Evolutionary conservation across 257 asterid species (phyloP).

Genomic region (Petunia axillaris): DNA sequence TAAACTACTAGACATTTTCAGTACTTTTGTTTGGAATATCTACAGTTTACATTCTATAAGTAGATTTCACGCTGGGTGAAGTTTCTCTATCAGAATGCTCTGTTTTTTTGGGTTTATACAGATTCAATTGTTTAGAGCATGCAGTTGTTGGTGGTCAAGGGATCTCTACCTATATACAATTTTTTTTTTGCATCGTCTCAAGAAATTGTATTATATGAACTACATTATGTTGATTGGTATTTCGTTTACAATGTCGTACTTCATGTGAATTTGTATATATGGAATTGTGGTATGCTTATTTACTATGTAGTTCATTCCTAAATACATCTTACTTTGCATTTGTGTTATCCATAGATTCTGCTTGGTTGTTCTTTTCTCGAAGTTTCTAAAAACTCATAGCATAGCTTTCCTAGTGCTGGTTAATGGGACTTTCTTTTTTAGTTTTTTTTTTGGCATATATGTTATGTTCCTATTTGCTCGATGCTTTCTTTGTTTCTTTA

Average conservation of each 20-base stretch:
- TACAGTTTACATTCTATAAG: too few species aligned
- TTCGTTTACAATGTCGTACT: background rate
- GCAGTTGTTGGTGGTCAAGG: too few species aligned
- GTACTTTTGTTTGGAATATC: too few species aligned
- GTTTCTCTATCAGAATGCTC: too few species aligned
- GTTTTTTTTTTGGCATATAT: background rate
- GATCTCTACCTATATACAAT: background rate
- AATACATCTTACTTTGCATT: background rate
- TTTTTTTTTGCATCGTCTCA: background rate
- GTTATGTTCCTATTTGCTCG: background rate
- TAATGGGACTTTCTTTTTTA: background rate
- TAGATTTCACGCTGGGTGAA: too few species aligned
- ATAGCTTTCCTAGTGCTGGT: background rate
- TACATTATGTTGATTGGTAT: too few species aligned
- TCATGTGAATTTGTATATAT: background rate
- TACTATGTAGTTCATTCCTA: background rate
- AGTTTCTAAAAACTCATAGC: background rate
- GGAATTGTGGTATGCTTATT: background rate
- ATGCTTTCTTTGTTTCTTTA: background rate
- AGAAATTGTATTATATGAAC: background rate
- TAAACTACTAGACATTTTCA: too few species aligned
- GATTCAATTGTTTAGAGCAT: too few species aligned
- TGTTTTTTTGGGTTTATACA: too few species aligned
- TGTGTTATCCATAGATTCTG: background rate
- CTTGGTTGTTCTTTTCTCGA: too few species aligned